Evolutionary conservation across 805 yeast species (phyloP).

Genomic region (Torulaspora delbrueckii): DNA sequence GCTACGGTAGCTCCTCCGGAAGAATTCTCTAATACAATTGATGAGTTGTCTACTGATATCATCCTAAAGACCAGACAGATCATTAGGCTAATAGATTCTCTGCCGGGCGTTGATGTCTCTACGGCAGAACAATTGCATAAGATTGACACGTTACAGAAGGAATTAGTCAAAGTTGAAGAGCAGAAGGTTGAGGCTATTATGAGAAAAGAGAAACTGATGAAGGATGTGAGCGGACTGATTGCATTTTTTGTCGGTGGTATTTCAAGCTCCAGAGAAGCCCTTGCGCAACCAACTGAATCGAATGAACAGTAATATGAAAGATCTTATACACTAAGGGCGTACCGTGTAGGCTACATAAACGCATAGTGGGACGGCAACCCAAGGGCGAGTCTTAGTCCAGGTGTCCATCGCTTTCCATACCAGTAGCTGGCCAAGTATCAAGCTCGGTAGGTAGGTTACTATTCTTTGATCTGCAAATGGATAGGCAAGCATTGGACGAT

Average conservation of each 20-base stretch:
- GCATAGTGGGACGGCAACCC: constrained; percentile 5
- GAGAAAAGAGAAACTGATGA: constrained; percentile 58
- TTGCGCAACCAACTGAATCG: constrained; percentile 3
- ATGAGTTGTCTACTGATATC: constrained; percentile 79
- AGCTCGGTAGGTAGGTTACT: constrained; percentile 24
- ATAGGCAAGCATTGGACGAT: constrained; percentile 19
- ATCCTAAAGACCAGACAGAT: constrained; percentile 84
- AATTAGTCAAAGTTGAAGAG: constrained; percentile 55
- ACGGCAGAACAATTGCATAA: constrained; percentile 64
- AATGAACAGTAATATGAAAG: constrained; percentile 1
- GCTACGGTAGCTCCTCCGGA: constrained; percentile 52
- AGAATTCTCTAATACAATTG: constrained; percentile 45
- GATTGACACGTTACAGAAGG: constrained; percentile 57
- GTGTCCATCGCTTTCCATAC: constrained; percentile 14
- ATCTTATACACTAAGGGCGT: not conserved
- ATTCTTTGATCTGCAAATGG: constrained; percentile 19
- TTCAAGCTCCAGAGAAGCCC: constrained; percentile 31
- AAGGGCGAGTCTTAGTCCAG: constrained; percentile 11
- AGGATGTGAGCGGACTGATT: constrained; percentile 63
- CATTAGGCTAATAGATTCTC: constrained; percentile 73
- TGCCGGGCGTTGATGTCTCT: constrained; percentile 90
- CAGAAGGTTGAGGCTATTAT: constrained; percentile 52
- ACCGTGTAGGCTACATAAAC: constrained; percentile 6
- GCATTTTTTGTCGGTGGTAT: constrained; percentile 41
- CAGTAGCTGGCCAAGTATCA: constrained; percentile 20